Conservation (phyloP, 345 rosid species). For the Odontarrhena argentea region DNA sequence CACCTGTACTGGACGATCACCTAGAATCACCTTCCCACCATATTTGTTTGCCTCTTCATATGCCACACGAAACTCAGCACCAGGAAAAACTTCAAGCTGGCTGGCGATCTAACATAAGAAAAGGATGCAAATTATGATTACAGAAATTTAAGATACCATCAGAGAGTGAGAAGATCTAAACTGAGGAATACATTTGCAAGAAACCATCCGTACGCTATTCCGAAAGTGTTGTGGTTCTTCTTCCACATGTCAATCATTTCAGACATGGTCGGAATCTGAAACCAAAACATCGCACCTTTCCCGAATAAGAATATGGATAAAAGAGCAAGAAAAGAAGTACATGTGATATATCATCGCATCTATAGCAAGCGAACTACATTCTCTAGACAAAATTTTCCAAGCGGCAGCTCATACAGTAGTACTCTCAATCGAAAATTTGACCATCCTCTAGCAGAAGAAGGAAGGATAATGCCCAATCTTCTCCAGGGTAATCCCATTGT, state of each 20-base stretch:
- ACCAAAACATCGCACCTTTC: background rate
- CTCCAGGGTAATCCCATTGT: background rate
- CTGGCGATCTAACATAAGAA: constrained; percentile 63
- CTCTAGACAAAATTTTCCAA: constrained; percentile 1
- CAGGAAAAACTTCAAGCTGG: constrained; percentile 84
- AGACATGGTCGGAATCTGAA: constrained; percentile 68
- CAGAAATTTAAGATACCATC: constrained; percentile 1
- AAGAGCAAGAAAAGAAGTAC: background rate
- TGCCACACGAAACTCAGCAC: constrained; percentile 92
- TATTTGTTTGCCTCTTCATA: constrained; percentile 85
- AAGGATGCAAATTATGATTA: background rate
- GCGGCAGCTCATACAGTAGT: background rate
- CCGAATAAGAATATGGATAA: background rate
- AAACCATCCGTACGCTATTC: constrained; percentile 81
- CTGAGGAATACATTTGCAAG: constrained; percentile 67
- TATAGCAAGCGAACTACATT: constrained; percentile 12
- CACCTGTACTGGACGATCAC: constrained; percentile 96
- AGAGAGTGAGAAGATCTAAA: constrained; percentile 9
- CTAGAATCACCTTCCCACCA: constrained; percentile 79
- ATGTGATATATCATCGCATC: background rate
- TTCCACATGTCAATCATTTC: constrained; percentile 94
- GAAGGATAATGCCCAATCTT: background rate
- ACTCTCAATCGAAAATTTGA: background rate
- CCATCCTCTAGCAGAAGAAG: constrained; percentile 5
- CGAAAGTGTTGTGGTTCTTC: constrained; percentile 74